These are phyloP conservation scores for Hyphodiscus sp. DNA, from an alignment of 2,329 filamentous ascomycete genomes.

Conservation along the genomic window DNA sequence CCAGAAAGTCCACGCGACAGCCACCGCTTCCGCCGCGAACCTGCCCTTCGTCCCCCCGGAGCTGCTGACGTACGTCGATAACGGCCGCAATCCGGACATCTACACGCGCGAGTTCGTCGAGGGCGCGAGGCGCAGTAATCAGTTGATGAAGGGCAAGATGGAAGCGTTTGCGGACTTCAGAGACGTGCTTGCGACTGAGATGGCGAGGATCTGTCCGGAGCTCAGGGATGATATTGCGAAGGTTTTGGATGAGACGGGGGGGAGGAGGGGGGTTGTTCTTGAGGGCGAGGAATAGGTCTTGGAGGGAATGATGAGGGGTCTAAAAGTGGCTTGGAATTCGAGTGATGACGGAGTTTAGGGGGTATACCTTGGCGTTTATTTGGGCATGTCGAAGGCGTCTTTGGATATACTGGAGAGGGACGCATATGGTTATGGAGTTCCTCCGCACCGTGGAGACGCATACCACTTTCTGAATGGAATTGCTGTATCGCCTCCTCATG, in stretches of 20 bases:
- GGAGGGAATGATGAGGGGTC: neutral
- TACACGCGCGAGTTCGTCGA: slow-evolving; percentile 70
- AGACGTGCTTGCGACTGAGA: slow-evolving; percentile 48
- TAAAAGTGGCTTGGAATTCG: neutral
- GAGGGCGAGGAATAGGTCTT: neutral
- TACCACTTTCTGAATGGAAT: neutral
- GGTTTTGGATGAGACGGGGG: slow-evolving; percentile 24
- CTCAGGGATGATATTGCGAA: slow-evolving; percentile 25
- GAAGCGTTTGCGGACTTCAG: slow-evolving; percentile 54
- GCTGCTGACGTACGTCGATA: slow-evolving; percentile 62
- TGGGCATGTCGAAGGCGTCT: neutral
- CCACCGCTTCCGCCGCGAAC: slow-evolving; percentile 31
- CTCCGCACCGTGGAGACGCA: neutral
- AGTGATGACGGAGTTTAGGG: neutral
- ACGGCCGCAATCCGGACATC: slow-evolving; percentile 66
- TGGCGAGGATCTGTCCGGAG: slow-evolving; percentile 27
- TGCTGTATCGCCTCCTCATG: neutral
- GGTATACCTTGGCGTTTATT: neutral
- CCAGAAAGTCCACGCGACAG: slow-evolving; percentile 35
- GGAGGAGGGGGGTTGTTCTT: slow-evolving; percentile 9
- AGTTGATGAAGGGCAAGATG: slow-evolving; percentile 60
- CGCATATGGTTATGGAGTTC: neutral
- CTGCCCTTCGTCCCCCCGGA: slow-evolving; percentile 54
- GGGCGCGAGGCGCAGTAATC: slow-evolving; percentile 58
- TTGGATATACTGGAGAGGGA: no score